Evolutionary conservation across 441 rosid species (phyloP).

Genomic region (Adansonia rubrostipa): DNA sequence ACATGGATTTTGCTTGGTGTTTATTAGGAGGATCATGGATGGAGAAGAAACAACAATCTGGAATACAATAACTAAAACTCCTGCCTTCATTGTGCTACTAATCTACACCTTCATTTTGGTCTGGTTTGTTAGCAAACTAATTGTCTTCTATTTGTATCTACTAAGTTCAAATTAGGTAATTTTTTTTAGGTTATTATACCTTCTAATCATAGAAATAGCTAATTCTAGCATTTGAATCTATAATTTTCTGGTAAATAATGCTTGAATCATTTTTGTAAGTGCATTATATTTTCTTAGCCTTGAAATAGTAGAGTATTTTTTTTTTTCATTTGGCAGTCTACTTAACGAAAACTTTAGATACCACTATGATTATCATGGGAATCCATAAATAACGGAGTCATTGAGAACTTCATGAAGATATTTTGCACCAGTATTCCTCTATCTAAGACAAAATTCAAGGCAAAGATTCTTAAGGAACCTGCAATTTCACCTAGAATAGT

Average conservation of each 20-base stretch:
- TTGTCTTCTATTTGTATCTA: constrained; percentile 82
- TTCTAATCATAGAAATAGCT: background rate
- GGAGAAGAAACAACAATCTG: constrained; percentile 60
- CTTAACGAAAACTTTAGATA: background rate
- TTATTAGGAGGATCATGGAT: constrained; percentile 35
- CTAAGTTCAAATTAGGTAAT: constrained; percentile 64
- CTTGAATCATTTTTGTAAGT: no score
- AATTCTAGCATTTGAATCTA: background rate
- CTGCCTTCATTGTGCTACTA: constrained; percentile 75
- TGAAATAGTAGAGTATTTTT: background rate
- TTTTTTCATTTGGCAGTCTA: background rate
- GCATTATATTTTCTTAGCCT: background rate
- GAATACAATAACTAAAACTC: constrained; percentile 83
- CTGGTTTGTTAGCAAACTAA: constrained; percentile 96
- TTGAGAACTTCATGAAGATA: constrained; percentile 67
- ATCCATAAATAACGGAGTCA: constrained; percentile 82
- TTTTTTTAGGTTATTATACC: background rate
- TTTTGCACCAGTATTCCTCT: constrained; percentile 64
- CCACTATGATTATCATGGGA: constrained; percentile 23
- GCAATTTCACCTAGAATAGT: constrained; percentile 40
- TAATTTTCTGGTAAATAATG: background rate
- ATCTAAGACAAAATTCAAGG: constrained; percentile 79
- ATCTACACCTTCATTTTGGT: constrained; percentile 68
- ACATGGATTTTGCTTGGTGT: background rate
- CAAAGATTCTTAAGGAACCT: constrained; percentile 60